Base-by-base conservation (phyloP, 192 early-diverging fungal species). In the Podila minutissima region DNA sequence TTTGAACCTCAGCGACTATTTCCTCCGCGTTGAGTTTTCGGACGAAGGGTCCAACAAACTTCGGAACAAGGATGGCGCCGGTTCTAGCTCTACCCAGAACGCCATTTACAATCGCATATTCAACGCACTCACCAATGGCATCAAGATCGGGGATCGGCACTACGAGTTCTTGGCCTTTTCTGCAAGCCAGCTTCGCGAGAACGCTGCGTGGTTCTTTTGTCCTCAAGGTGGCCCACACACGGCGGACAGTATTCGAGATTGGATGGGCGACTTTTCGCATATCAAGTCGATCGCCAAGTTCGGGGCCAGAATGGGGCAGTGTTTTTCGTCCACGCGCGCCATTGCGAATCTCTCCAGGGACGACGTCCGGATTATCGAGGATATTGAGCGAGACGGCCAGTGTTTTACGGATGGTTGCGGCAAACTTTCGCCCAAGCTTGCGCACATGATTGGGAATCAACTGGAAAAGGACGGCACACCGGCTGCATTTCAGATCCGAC, bases 371-470 rank as follows among this genome's bases (percentile, higher is more conserved):
- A 49, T 64, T 1, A 87, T 94, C 50, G 62, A 66, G 1, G 94
- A 95, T 60, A 78, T 95, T 49, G 75, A 84, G 50, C 64, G 76
- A 5, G 85, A 92, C 60, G 83, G 84, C 5, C 92, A 82, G 60
- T 84, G 63, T 1, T 95, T 95, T 66, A 92, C 91, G 29, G 94
- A 95, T 75, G 94, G 94, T 6, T 86, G 92, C 13, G 94, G 94
- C 31, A 83, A 84, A 11, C 86, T 95, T 35, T 90, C 90, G 0
- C 64, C 58, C 4, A 55, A 41, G 2, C 66, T 95, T 33, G 86
- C 91, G 11, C 35, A 67, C 12, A 67, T 79, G 17, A 78, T 90
- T 32, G 82, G 83, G 0, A 62, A 66, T 7, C 69, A 64, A 4
- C 55, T 88, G 64, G 83, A 83, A 20, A 82, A 89, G 19, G 73